Percentiles rank a stretch among this genome's conserved stretches.
Evolutionary conservation across 1,139 yeast species (phyloP).

Genomic region (Kodamaea suecica): DNA sequence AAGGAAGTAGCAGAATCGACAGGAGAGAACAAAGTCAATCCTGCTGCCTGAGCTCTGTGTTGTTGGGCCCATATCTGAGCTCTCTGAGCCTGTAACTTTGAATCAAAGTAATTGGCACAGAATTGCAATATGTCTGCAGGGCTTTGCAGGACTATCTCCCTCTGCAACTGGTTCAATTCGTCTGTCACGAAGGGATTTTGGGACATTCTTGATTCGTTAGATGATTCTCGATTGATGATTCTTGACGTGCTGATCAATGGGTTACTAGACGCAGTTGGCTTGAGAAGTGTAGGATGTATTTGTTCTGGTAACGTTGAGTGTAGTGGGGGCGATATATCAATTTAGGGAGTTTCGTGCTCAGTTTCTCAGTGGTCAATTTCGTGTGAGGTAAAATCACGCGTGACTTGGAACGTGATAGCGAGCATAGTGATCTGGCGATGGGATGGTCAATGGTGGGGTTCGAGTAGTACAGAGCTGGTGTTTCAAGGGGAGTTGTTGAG

Average conservation of each 20-base stretch:
- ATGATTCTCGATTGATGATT: background rate
- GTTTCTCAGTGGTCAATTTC: too few relatives aligned
- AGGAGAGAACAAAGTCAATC: conserved; percentile 50
- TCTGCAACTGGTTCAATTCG: conserved; percentile 62
- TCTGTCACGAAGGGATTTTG: conserved; percentile 20
- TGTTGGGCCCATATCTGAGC: conserved; percentile 52
- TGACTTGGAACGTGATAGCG: too few relatives aligned
- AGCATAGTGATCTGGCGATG: too few relatives aligned
- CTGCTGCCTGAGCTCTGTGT: conserved; percentile 50
- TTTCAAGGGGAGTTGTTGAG: too few relatives aligned
- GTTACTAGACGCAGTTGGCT: background rate
- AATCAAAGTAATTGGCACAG: conserved; percentile 68
- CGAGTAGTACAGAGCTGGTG: too few relatives aligned
- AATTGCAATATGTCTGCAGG: conserved; percentile 72
- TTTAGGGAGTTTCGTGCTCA: too few relatives aligned
- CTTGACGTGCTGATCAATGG: background rate
- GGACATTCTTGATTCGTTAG: conserved; percentile 10
- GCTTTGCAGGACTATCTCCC: conserved; percentile 57
- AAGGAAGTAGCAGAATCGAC: conserved; percentile 21
- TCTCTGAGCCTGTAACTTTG: conserved; percentile 61
- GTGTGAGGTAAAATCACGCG: too few relatives aligned
- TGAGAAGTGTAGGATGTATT: too few relatives aligned
- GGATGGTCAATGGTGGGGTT: too few relatives aligned
- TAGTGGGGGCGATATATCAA: too few relatives aligned
- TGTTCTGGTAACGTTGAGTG: too few relatives aligned